phyloP scores from a whole-genome alignment of 192 early-diverging fungal genomes.

The Lunasporangiospora selenospora region DNA sequence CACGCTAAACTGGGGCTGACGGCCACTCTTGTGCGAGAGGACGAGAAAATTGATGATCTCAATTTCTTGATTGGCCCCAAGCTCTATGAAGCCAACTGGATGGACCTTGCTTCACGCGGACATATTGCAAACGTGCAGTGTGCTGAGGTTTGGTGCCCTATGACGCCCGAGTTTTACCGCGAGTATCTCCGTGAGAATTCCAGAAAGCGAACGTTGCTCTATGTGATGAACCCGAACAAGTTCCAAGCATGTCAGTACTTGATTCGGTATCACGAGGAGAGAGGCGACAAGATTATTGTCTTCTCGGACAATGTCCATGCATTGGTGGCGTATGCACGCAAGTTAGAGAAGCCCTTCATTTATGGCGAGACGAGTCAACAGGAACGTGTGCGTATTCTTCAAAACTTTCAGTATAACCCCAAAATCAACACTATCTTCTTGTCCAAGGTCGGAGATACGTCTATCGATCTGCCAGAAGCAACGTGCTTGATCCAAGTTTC shows the following conservation, averaged over 20 bases:
- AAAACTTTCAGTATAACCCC: slow-evolving; percentile 95
- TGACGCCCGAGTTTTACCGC: slow-evolving; percentile 96
- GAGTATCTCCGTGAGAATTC: slow-evolving; percentile 87
- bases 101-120: slow-evolving; percentile 96
- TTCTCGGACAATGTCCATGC: slow-evolving; percentile 99
- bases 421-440: slow-evolving; percentile 88
- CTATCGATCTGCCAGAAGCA: slow-evolving; percentile 98
- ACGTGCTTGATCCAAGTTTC: slow-evolving; percentile 99
- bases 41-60: slow-evolving; percentile 96
- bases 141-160: slow-evolving; percentile 98
- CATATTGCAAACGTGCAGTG: slow-evolving; percentile 99
- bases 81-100: slow-evolving; percentile 99
- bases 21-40: slow-evolving; percentile 97
- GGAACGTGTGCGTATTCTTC: slow-evolving; percentile 91
- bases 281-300: slow-evolving; percentile 98
- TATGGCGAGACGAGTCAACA: slow-evolving; percentile 89
- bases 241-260: slow-evolving; percentile 98
- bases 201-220: slow-evolving; percentile 85
- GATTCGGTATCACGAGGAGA: slow-evolving; percentile 89
- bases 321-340: slow-evolving; percentile 87
- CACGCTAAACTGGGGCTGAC: slow-evolving; percentile 98
- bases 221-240: slow-evolving; percentile 98
- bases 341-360: slow-evolving; percentile 85
- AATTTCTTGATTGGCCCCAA: slow-evolving; percentile 99
- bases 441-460: slow-evolving; percentile 98